These are phyloP conservation scores for Pichia manshurica DNA, from an alignment of 805 yeast species.

Conservation along the genomic window DNA sequence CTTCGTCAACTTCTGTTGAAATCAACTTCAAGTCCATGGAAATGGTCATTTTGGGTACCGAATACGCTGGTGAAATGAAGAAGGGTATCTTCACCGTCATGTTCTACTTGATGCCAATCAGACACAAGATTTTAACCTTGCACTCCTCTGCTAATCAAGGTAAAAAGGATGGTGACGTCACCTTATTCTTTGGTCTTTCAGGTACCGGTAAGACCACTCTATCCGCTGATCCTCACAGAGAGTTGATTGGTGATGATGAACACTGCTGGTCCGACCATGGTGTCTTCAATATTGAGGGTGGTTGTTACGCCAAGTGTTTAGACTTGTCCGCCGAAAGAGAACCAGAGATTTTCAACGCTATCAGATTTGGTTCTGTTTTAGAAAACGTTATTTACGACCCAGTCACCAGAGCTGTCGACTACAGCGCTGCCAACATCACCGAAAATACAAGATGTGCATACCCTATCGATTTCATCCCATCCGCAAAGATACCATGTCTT, in stretches of 20 bases:
- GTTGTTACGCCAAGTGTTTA: slow-evolving; percentile 97
- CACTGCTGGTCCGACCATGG: slow-evolving; percentile 99
- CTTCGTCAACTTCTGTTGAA: slow-evolving; percentile 91
- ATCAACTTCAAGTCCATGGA: slow-evolving; percentile 97
- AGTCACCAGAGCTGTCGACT: slow-evolving; percentile 75
- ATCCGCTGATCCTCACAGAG: slow-evolving; percentile 92
- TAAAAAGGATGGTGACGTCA: slow-evolving; percentile 70
- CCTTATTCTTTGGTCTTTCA: slow-evolving; percentile 91
- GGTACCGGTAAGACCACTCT: slow-evolving; percentile 98
- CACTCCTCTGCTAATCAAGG: slow-evolving; percentile 97
- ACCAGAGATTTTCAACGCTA: slow-evolving; percentile 95
- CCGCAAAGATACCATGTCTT: slow-evolving; percentile 91
- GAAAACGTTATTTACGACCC: slow-evolving; percentile 91
- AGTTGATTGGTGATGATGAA: slow-evolving; percentile 96
- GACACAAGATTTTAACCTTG: slow-evolving; percentile 82
- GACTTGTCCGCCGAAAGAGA: slow-evolving; percentile 87
- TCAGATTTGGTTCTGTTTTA: slow-evolving; percentile 88
- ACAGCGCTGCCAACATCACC: slow-evolving; percentile 72
- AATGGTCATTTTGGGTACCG: slow-evolving; percentile 97
- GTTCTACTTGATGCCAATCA: slow-evolving; percentile 98
- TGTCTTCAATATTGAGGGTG: slow-evolving; percentile 98
- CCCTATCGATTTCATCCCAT: slow-evolving; percentile 95
- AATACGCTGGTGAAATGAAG: slow-evolving; percentile 99
- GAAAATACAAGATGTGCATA: slow-evolving; percentile 98
- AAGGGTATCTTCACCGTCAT: slow-evolving; percentile 98